Base-by-base conservation (phyloP, 257 asterid genomes). In the Catharanthus roseus region DNA sequence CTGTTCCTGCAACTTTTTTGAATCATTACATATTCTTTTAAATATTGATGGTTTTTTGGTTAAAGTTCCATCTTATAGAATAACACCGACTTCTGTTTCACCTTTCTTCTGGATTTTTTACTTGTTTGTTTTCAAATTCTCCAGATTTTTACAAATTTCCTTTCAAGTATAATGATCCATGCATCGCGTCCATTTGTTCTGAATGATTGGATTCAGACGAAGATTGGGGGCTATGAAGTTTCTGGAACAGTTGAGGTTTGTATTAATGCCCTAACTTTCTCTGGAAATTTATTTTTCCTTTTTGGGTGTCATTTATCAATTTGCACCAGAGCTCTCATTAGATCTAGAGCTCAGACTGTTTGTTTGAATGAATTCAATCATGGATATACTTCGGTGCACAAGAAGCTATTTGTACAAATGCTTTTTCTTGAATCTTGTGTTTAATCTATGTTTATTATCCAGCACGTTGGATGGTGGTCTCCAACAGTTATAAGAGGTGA, bases 201-300 rank as follows among this genome's bases (percentile, higher is more conserved):
- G 72, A 95, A 87, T 57, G 97, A 91, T 78, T 91, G 98, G 99
- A 95, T 95, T 80, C 97, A 91, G 79, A 91, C 98, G 38, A 95
- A 88, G 86, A 95, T 95, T 73, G 88, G 90, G 80, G 99, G 98
- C 75, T 89, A 91, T 76, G 99, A 95, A 72, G 95, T 95, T 82
- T 95, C 98, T 71, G 99, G 99, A 77, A 89, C 95, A 58, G 99
- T 95, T 81, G 99, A 95, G 99, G 98, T 95, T 70, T 49, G 82
- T 73, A 55, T 68, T 33, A 10, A 56, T 47, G 28, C 57, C 68
- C 68, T 50, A 19, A 41, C 28, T 31, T 21, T 49, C 33, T 33
- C 10, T 44, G 33, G 65, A 33, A 45, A 18, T 11, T 65, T n/a
- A 13, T 42, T 34, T 65, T 49, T 13, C 12, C 12, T 42, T 9